Conservation (phyloP, 441 rosid species). For the Syzygium syzygioides region DNA sequence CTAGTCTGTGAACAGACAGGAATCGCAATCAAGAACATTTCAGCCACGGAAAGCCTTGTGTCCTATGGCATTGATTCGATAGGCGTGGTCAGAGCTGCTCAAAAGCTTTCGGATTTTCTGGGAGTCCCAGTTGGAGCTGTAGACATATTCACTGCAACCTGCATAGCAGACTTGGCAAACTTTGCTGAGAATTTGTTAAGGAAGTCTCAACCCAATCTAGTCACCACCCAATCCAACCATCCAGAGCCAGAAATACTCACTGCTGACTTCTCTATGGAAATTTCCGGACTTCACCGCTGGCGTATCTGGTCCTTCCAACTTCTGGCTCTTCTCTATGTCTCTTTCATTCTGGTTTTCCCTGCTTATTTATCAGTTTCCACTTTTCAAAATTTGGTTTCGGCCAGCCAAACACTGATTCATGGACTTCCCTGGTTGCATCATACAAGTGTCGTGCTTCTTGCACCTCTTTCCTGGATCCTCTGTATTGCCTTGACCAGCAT, state of each 20-base stretch:
- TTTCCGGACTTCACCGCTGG: constrained; percentile 30
- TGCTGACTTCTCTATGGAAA: constrained; percentile 25
- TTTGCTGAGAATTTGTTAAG: constrained; percentile 42
- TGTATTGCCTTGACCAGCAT: constrained; percentile 42
- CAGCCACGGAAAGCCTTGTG: constrained; percentile 46
- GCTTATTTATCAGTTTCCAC: constrained; percentile 44
- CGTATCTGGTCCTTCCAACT: constrained; percentile 40
- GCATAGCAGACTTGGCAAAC: constrained; percentile 63
- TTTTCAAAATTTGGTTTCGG: constrained; percentile 28
- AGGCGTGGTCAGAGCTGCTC: constrained; percentile 72
- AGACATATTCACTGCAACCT: constrained; percentile 64
- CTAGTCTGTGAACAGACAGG: constrained; percentile 54
- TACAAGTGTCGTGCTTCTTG: constrained; percentile 25
- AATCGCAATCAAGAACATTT: constrained; percentile 31
- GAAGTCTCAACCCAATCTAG: constrained; percentile 42
- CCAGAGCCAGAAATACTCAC: constrained; percentile 26
- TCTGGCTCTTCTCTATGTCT: constrained; percentile 41
- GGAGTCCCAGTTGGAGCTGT: constrained; percentile 69
- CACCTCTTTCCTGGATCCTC: constrained; percentile 67
- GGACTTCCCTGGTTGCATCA: constrained; percentile 24
- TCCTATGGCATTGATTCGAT: constrained; percentile 77
- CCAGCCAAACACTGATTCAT: neutral
- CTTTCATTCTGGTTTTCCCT: constrained; percentile 40
- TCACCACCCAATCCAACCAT: constrained; percentile 17
- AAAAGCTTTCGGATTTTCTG: constrained; percentile 58